Percentiles rank a stretch among this genome's conserved stretches.
Evolutionary conservation across 2,329 filamentous ascomycete genomes (phyloP).

Genomic region (Cordyceps cicadae): DNA sequence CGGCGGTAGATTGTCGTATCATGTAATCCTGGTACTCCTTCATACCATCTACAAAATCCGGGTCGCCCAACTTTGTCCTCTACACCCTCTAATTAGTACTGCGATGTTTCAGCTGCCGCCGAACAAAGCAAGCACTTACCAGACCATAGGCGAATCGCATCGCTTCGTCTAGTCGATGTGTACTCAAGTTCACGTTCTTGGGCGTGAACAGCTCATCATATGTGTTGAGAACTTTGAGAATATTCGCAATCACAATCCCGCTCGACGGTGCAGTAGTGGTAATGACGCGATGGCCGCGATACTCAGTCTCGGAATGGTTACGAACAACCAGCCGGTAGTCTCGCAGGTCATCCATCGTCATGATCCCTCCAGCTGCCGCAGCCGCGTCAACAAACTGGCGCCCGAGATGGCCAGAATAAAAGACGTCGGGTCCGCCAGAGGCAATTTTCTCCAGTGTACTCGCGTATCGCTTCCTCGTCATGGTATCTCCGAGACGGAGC

Average conservation of each 20-base stretch:
- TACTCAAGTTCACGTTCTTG: conserved; percentile 49
- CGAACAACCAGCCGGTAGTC: conserved; percentile 63
- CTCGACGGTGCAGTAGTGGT: conserved; percentile 62
- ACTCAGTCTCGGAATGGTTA: conserved; percentile 51
- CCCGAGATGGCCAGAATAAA: conserved; percentile 63
- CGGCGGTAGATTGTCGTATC: conserved; percentile 53
- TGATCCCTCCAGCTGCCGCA: conserved; percentile 58
- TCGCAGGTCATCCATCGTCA: conserved; percentile 63
- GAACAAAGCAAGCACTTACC: neutral
- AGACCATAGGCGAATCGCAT: conserved; percentile 71
- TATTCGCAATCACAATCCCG: conserved; percentile 60
- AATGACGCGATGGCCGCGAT: conserved; percentile 62
- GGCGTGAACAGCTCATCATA: conserved; percentile 57
- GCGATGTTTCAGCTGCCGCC: too few species aligned
- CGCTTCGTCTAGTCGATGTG: conserved; percentile 71
- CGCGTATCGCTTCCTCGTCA: conserved; percentile 67
- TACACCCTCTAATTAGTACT: conserved; percentile 19
- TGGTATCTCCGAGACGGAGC: conserved; percentile 58
- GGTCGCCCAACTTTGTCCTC: conserved; percentile 67
- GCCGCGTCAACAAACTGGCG: conserved; percentile 61
- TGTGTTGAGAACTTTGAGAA: conserved; percentile 65
- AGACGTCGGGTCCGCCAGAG: conserved; percentile 53
- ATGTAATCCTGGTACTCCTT: conserved; percentile 53
- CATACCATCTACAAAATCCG: conserved; percentile 55
- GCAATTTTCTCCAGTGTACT: conserved; percentile 65